Evolutionary conservation across 2,329 filamentous ascomycete genomes (phyloP), one percentile per base, ranked within the genome.

Genomic region (Nigrospora sphaerica): DNA sequence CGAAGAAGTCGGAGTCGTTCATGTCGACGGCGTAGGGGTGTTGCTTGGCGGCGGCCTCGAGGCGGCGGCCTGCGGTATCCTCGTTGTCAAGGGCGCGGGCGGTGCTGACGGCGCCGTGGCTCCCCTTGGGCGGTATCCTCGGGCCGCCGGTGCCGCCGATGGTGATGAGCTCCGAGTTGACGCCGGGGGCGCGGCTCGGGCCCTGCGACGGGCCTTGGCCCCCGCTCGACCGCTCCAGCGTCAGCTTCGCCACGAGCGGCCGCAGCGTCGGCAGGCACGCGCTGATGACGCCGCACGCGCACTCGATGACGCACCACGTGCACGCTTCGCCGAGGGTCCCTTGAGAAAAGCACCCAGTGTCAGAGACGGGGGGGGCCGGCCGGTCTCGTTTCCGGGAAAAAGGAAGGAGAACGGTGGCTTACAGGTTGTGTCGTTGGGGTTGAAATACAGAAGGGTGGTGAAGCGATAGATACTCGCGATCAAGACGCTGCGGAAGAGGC

Each of bases 231-330:
- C 31, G 32, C 16, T 39, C 32, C 2, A 19, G 31, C 1, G 45
- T 36, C 11, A 46, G 32, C 16, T 39, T 46, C 14, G 14, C 33
- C 33, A 46, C 28, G 33, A 47, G 35, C 7, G 66, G 65, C n/a
- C 69, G 67, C 23, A 71, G 60, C 0, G 69, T 69, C 6, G 69
- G 69, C 0, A 69, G 65, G 46, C 68, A 71, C 3, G 65, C 68
- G 17, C 65, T 64, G 48, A 72, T 68, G 31, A 70, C 61, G 44
- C 64, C 69, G 39, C 57, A 56, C 3, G 59, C 53, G 12, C 49
- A 49, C 39, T 67, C 65, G 28, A 66, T 55, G 1, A 64, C 48
- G 49, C 61, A 61, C 64, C 63, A 67, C 6, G 56, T 60, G 43
- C 53, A 56, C 2, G 61, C 49, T 12, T 52, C 54, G 13, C 58